These are phyloP conservation scores for Cyclostephanos tholiformis DNA, from an alignment of 108 stramenopile genomes.

Conservation along the genomic window DNA sequence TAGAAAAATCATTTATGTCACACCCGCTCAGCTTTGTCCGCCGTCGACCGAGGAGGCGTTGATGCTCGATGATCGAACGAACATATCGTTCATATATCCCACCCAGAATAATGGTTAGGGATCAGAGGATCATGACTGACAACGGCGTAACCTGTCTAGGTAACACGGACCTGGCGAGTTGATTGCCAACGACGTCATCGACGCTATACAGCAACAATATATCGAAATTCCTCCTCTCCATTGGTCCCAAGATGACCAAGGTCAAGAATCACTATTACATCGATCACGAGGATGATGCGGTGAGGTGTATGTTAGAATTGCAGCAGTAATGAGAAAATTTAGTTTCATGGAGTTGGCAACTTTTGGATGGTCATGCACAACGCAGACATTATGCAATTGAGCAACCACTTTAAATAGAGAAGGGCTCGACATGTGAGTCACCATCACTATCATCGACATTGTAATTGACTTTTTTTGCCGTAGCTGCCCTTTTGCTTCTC, in stretches of 20 bases:
- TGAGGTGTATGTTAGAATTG: slow-evolving; percentile 93
- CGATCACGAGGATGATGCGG: slow-evolving; percentile 91
- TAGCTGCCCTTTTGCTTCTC: no score
- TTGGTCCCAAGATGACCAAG: slow-evolving; percentile 76
- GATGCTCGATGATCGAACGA: slow-evolving; percentile 75
- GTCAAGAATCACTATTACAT: slow-evolving; percentile 63
- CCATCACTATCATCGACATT: no score
- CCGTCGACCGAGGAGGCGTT: slow-evolving; percentile 87
- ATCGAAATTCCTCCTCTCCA: slow-evolving; percentile 87
- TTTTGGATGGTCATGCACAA: no score
- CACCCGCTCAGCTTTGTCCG: slow-evolving; percentile 68
- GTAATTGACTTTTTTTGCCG: no score
- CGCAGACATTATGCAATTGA: no score
- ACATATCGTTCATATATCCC: slow-evolving; percentile 93
- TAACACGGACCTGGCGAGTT: slow-evolving; percentile 96
- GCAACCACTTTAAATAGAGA: no score
- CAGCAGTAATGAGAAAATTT: no score
- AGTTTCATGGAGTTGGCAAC: no score
- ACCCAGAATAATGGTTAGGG: slow-evolving; percentile 90
- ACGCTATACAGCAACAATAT: slow-evolving; percentile 96
- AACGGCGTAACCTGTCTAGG: slow-evolving; percentile 97
- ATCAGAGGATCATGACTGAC: slow-evolving; percentile 79
- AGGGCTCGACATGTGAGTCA: no score
- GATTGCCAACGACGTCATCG: slow-evolving; percentile 94
- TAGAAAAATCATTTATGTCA: not conserved